phyloP scores from a whole-genome alignment of 2,329 filamentous ascomycete species.

The Microdochium trichocladiopsis region DNA sequence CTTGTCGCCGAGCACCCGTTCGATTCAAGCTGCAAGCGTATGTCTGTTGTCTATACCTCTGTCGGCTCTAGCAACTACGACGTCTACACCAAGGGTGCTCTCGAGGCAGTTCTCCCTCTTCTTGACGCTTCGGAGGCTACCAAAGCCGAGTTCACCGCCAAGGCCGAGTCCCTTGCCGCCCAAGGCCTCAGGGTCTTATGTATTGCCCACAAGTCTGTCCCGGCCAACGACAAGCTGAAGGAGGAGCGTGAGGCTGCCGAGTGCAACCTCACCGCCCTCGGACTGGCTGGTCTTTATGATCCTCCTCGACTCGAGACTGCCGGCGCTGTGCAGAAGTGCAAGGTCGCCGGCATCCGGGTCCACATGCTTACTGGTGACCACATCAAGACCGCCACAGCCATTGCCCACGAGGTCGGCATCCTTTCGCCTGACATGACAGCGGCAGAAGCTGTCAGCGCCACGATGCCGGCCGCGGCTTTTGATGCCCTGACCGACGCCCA shows the following conservation, averaged over 20 bases:
- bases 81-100: conserved; percentile 52
- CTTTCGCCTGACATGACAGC: conserved; percentile 29
- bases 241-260: conserved; percentile 49
- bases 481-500: conserved; percentile 54
- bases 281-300: conserved; percentile 66
- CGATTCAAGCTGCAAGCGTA: conserved; percentile 66
- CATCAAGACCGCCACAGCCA: conserved; percentile 59
- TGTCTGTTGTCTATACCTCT: conserved; percentile 59
- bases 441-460: conserved; percentile 32
- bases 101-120: conserved; percentile 48
- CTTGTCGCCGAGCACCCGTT: conserved; percentile 63
- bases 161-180: conserved; percentile 49
- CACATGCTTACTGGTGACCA: conserved; percentile 68
- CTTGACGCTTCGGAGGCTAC: conserved; percentile 38
- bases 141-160: conserved; percentile 37
- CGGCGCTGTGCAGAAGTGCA: conserved; percentile 51
- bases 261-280: conserved; percentile 53
- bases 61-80: conserved; percentile 25
- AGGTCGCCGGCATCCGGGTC: conserved; percentile 54
- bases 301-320: conserved; percentile 63
- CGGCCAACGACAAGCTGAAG: conserved; percentile 23
- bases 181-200: conserved; percentile 64
- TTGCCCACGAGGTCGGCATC: conserved; percentile 60
- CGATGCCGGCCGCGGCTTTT: conserved; percentile 58
- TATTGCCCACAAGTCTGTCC: conserved; percentile 46